Conservation (phyloP, 2,329 filamentous ascomycete species). For the Epicoccum sorghinum region DNA sequence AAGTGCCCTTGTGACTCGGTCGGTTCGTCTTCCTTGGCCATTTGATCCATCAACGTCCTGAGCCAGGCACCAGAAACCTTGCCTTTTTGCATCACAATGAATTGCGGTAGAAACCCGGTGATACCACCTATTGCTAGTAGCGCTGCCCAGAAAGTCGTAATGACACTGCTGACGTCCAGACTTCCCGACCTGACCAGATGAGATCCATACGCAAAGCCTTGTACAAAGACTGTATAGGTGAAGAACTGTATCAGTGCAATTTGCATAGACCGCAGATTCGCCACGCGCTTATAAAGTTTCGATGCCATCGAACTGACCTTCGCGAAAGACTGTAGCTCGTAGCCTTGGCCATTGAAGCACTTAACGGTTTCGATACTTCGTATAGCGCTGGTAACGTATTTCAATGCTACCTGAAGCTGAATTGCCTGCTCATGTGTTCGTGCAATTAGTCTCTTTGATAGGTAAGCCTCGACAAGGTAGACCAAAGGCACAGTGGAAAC, state of each 20-base stretch:
- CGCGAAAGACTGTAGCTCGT: constrained; percentile 72
- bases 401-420: constrained; percentile 73
- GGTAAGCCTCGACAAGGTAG: constrained; percentile 62
- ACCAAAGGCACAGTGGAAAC: constrained; percentile 75
- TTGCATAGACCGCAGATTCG: constrained; percentile 71
- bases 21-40: constrained; percentile 32
- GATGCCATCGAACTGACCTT: constrained; percentile 64
- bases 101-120: constrained; percentile 75
- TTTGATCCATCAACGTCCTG: constrained; percentile 51
- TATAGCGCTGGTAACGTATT: constrained; percentile 72
- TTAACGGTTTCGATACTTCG: constrained; percentile 84
- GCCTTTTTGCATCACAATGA: constrained; percentile 79
- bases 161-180: constrained; percentile 67
- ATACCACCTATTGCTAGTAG: constrained; percentile 77
- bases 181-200: constrained; percentile 67
- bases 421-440: constrained; percentile 73
- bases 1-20: constrained; percentile 22
- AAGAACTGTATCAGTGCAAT: constrained; percentile 76
- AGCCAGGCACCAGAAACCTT: constrained; percentile 73
- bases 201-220: constrained; percentile 89
- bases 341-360: constrained; percentile 75
- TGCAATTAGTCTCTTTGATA: constrained; percentile 66
- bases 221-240: constrained; percentile 78
- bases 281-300: constrained; percentile 69
- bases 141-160: constrained; percentile 86